Percentiles rank a stretch among this genome's conserved stretches.
Conservation (phyloP, 352 stramenopile species). For the Pythium volutum region DNA sequence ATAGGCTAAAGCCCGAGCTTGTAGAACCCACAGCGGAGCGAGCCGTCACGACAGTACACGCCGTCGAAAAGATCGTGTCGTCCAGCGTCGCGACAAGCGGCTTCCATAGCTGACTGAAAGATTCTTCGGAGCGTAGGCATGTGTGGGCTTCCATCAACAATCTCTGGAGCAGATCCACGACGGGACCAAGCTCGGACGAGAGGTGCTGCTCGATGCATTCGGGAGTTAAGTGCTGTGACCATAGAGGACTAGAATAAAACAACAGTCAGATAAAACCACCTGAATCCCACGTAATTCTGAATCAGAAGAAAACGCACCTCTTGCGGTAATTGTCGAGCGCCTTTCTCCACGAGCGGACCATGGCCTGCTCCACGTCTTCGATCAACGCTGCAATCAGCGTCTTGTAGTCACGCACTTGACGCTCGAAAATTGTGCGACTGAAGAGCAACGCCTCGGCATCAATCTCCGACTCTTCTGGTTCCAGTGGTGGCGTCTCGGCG, state of each 20-base stretch:
- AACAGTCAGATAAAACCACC: not conserved
- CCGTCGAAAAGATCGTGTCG: constrained; percentile 11
- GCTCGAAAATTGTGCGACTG: constrained; percentile 72
- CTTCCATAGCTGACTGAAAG: constrained; percentile 25
- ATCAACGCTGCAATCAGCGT: constrained; percentile 33
- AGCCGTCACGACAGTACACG: not conserved
- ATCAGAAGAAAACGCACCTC: constrained; percentile 20
- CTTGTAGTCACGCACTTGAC: constrained; percentile 47
- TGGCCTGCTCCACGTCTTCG: constrained; percentile 20
- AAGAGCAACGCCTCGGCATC: constrained; percentile 58
- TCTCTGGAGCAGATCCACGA: not conserved
- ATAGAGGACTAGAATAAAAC: not conserved
- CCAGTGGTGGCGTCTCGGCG: not conserved
- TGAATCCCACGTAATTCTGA: not conserved
- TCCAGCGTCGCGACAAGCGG: constrained; percentile 17
- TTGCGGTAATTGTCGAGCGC: constrained; percentile 32
- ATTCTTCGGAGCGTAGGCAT: constrained; percentile 1
- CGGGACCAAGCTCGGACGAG: constrained; percentile 17
- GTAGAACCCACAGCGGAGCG: not conserved
- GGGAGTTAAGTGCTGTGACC: not conserved
- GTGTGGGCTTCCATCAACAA: not conserved
- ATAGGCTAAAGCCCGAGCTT: constrained; percentile 14
- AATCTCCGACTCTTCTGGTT: constrained; percentile 20
- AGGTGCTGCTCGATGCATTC: constrained; percentile 3
- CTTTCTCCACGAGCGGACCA: constrained; percentile 26